Evolutionary conservation across 352 stramenopile species (phyloP), one percentile per base, ranked within the genome.

Genomic region (Aphanomyces stellatus): DNA sequence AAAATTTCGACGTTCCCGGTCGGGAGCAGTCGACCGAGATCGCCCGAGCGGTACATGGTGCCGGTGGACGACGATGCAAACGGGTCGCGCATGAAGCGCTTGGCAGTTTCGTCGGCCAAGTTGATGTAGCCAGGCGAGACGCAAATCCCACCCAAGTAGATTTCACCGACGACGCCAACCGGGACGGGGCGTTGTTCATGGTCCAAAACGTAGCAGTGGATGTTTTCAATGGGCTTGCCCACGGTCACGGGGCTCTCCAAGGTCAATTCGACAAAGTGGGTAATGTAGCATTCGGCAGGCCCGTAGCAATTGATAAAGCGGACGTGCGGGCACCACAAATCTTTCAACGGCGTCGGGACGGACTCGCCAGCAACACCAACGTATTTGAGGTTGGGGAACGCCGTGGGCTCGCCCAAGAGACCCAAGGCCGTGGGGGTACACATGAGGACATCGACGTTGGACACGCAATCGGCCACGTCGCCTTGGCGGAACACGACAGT

Each of bases 1-100:
- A 97, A 87, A 34, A 98, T 85, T 72, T 98, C 91, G 3, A 98
- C 72, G 69, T 96, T 81, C 4, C 90, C 87, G 67, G 96, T 96
- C 0, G 88, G 85, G 53, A 98, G 76, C 55, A 97, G 92, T 15
- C 91, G 80, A 43, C 86, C 94, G 46, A 91, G 77, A 76, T 98
- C 93, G 33, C 94, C 93, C 0, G 93, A 98, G 34, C 87, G 81
- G 73, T 98, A 98, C 33, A 98, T 89, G n/a, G 79, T 82, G 70
- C 95, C 76, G 37, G 78, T 17, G 17, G n/a, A n/a, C n/a, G 10
- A 17, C 10, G 37, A 77, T 3, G 71, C 72, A 0, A 87, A 76
- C 1, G 80, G 76, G 37, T 94, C 77, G 27, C 80, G 71, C 8
- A 96, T 76, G 67, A 95, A 95, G 2, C 84, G 80, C 66, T 90